These are phyloP conservation scores for Globisporangium radiosum DNA, from an alignment of 352 stramenopile genomes.

Conservation along the genomic window DNA sequence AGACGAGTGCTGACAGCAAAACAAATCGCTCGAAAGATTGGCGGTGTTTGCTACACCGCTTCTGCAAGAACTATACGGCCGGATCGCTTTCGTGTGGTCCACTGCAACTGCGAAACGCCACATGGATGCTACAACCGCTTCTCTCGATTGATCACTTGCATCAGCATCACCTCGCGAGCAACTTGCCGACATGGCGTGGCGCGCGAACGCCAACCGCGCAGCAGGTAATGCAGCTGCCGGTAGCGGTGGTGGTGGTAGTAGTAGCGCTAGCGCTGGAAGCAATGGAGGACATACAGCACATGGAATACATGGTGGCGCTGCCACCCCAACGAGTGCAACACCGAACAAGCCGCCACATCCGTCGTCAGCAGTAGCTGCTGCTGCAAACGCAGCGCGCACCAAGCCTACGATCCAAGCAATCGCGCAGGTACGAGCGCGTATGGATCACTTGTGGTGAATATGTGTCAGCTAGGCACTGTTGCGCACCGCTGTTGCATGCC, in stretches of 20 bases:
- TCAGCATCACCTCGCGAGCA: background rate
- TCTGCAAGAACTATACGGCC: too few relatives aligned
- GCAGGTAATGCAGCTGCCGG: background rate
- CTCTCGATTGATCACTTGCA: background rate
- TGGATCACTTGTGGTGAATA: too few relatives aligned
- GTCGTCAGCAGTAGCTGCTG: conserved; percentile 7
- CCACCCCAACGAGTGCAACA: background rate
- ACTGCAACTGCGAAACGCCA: too few relatives aligned
- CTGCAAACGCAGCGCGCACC: conserved; percentile 13
- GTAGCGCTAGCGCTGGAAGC: background rate
- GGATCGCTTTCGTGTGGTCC: too few relatives aligned
- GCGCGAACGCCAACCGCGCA: conserved; percentile 18
- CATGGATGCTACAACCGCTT: too few relatives aligned
- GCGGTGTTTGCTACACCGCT: too few relatives aligned
- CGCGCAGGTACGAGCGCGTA: conserved; percentile 23
- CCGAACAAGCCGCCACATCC: conserved; percentile 9
- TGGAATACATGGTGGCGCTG: background rate
- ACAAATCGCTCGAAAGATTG: too few relatives aligned
- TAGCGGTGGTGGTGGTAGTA: background rate
- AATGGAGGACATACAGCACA: background rate
- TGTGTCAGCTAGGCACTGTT: background rate
- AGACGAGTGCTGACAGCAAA: too few relatives aligned
- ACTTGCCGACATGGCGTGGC: conserved; percentile 22
- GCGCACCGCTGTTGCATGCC: background rate
- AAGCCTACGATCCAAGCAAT: conserved; percentile 72